phyloP scores from a whole-genome alignment of 306 rosid genomes.

The Argentina anserina region DNA sequence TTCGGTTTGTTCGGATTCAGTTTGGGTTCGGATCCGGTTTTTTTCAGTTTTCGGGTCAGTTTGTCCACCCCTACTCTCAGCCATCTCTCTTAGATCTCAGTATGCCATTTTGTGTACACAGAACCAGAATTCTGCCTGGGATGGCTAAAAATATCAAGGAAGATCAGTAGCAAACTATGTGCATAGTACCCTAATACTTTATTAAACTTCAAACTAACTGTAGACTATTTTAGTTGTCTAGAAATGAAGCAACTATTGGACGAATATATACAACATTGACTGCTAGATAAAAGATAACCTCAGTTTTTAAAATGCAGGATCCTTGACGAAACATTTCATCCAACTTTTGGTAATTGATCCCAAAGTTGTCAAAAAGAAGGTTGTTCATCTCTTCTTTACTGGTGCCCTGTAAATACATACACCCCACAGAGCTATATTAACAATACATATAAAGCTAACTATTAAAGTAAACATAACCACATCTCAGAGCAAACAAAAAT shows the following conservation, averaged over 20 bases:
- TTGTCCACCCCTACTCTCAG: too few species aligned
- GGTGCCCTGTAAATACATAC: constrained; percentile 35
- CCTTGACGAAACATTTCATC: constrained; percentile 64
- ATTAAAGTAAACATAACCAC: neutral
- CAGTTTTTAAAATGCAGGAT: constrained; percentile 57
- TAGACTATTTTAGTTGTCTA: neutral
- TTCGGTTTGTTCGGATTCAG: too few species aligned
- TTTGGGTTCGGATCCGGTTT: too few species aligned
- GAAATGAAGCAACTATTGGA: neutral
- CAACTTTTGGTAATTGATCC: constrained; percentile 55
- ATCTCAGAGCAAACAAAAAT: neutral
- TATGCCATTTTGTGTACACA: neutral
- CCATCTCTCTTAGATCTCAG: neutral
- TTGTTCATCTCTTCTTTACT: constrained; percentile 51
- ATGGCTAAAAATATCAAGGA: neutral
- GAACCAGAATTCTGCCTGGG: neutral
- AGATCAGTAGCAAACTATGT: neutral
- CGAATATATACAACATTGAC: neutral
- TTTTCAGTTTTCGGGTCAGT: too few species aligned
- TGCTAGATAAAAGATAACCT: constrained; percentile 23
- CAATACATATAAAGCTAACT: too few species aligned
- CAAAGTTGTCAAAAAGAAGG: constrained; percentile 57
- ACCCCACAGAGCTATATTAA: neutral
- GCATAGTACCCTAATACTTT: neutral
- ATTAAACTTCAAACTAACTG: neutral